Percentiles rank a stretch among this genome's conserved stretches.
Evolutionary conservation across 208 protist species (phyloP).

Genomic region (Naegleria lovaniensis): DNA sequence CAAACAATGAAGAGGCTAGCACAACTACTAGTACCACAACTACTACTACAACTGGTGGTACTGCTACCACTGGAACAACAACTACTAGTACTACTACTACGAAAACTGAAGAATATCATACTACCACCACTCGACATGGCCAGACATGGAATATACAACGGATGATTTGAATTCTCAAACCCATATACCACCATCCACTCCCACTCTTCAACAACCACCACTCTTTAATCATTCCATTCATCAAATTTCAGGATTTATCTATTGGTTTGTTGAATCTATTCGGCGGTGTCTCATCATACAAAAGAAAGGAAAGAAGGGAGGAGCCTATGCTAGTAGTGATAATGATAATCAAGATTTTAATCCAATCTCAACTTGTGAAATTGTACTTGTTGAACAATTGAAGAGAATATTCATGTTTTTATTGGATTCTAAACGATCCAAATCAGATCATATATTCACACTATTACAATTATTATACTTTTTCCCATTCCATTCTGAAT

Average conservation of each 20-base stretch:
- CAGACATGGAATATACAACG: no score
- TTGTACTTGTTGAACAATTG: neutral
- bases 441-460: neutral
- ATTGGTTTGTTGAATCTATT: slow-evolving; percentile 21
- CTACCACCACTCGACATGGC: no score
- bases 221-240: neutral
- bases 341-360: neutral
- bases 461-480: neutral
- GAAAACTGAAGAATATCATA: no score
- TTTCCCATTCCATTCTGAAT: neutral
- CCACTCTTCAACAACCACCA: no score
- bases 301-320: neutral
- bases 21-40: no score
- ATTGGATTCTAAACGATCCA: neutral
- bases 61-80: no score
- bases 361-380: neutral
- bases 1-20: no score
- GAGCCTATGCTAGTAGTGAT: neutral
- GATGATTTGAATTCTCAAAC: no score
- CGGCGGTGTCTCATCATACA: neutral
- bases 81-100: no score
- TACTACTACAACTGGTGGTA: no score
- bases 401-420: slow-evolving; percentile 8
- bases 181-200: no score
- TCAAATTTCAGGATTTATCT: slow-evolving; percentile 3